Evolutionary conservation across 352 stramenopile species (phyloP), one percentile per base, ranked within the genome.

Genomic region (Phytophthora rubi): DNA sequence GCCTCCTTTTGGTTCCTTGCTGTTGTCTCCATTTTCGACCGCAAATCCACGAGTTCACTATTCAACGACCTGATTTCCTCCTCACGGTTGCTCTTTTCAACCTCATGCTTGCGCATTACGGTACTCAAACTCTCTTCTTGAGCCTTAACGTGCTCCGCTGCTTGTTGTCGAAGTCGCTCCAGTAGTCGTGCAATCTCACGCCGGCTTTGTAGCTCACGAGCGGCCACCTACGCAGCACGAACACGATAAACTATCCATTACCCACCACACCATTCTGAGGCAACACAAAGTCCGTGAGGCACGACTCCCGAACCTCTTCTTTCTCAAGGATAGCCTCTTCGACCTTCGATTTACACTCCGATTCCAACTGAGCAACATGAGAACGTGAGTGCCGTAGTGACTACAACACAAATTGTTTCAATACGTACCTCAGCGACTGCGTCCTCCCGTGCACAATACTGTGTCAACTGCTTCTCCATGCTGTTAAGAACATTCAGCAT

Each of bases 391-490:
- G 37, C 13, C 13, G 10, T 44, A 23, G 23, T 21, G 18, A 21
- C 18, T 21, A 0, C 30, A 48, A 8, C 15, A 3, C 3, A 10
- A 55, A 23, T 13, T 58, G 55, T n/a, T 6, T 4, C 8, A 42
- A 16, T 28, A 32, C 59, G 28, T 60, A 93, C 87, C 77, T 92
- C 84, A 13, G 85, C 65, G 0, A 95, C 86, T 13, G 85, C 83
- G 21, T 94, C 86, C 65, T 95, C 88, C 15, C 88, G 71, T 7
- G 82, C 64, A 32, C 79, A 90, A 53, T 94, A 95, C 54, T 93
- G 84, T 23, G 77, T 90, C 21, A 95, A 61, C 59, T 94, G 88
- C 37, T 92, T 94, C 59, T 95, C 88, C 88, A 95, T 95, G 18
- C 75, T 85, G 21, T 79, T 91, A 51, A 95, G 81, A 32, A 95